phyloP scores from a whole-genome alignment of 768 basidiomycete genomes.

The Leccinum incarnatum region DNA sequence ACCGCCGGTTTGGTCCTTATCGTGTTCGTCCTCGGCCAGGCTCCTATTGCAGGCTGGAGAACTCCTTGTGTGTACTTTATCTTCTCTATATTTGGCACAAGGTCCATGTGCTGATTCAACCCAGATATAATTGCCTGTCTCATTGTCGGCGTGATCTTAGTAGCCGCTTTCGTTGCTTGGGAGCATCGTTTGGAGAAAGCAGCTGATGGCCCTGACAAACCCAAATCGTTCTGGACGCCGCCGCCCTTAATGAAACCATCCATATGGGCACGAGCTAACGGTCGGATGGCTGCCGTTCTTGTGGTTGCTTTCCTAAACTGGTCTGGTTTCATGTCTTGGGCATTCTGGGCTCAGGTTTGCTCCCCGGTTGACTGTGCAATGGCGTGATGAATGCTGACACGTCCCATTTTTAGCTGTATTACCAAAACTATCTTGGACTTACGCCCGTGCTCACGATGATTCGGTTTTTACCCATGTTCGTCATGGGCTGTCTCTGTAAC shows the following conservation, averaged over 20 bases:
- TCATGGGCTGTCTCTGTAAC: conserved; percentile 65
- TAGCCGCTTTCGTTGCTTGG: conserved; percentile 62
- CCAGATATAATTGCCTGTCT: conserved; percentile 72
- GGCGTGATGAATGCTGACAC: neutral
- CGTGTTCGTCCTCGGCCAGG: conserved; percentile 71
- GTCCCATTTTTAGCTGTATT: conserved; percentile 51
- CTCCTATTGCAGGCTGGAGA: conserved; percentile 61
- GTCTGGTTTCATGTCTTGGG: conserved; percentile 55
- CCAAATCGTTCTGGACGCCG: conserved; percentile 35
- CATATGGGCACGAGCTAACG: conserved; percentile 61
- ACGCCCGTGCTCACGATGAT: conserved; percentile 60
- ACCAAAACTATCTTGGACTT: conserved; percentile 59
- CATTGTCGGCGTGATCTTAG: conserved; percentile 55
- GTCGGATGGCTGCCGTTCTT: conserved; percentile 61
- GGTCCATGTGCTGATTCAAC: conserved; percentile 7
- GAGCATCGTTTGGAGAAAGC: conserved; percentile 55
- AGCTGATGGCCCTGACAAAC: conserved; percentile 8
- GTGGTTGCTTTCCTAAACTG: conserved; percentile 62
- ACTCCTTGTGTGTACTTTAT: conserved; percentile 45
- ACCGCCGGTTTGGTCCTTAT: conserved; percentile 68
- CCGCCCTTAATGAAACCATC: conserved; percentile 66
- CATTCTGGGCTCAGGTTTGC: conserved; percentile 47
- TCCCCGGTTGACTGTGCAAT: neutral
- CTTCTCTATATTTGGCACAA: conserved; percentile 15
- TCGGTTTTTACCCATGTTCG: conserved; percentile 67